Percentiles rank a stretch among this genome's conserved stretches.
These are phyloP conservation scores for Drosera spatulata DNA, from an alignment of 179 eudicot species.

Conservation along the genomic window DNA sequence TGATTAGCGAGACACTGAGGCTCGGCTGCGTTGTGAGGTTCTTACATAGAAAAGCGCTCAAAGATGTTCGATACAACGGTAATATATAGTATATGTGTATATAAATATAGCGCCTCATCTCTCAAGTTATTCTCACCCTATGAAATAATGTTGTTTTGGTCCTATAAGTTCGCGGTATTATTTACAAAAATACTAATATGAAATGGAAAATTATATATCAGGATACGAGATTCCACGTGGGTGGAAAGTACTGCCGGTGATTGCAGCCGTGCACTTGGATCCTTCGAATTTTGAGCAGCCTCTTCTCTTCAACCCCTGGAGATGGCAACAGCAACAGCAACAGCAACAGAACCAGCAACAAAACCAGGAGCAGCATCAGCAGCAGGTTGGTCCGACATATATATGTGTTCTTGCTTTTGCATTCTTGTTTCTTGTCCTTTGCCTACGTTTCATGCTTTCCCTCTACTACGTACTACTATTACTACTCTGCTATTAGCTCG, in stretches of 20 bases:
- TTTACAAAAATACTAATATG: not conserved
- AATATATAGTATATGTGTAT: not conserved
- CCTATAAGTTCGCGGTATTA: not conserved
- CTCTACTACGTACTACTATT: too few relatives aligned
- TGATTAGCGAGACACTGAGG: slow-evolving; percentile 82
- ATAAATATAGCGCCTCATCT: not conserved
- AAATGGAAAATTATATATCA: slow-evolving; percentile 2
- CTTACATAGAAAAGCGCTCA: slow-evolving; percentile 82
- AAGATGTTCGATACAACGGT: slow-evolving; percentile 86
- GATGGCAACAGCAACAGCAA: slow-evolving; percentile 44
- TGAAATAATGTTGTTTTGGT: not conserved
- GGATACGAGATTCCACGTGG: slow-evolving; percentile 99
- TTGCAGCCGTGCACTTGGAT: slow-evolving; percentile 96
- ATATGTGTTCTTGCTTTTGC: too few relatives aligned
- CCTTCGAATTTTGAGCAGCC: slow-evolving; percentile 65
- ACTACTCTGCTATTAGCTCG: too few relatives aligned
- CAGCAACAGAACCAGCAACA: slow-evolving; percentile 11
- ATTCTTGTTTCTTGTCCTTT: too few relatives aligned
- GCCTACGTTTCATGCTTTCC: too few relatives aligned
- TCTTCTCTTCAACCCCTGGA: slow-evolving; percentile 90
- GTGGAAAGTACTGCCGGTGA: slow-evolving; percentile 97
- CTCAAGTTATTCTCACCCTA: too few relatives aligned
- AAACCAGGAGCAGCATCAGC: slow-evolving; percentile 17
- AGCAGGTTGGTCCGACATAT: too few relatives aligned
- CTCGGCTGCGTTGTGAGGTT: slow-evolving; percentile 94